phyloP scores from a whole-genome alignment of 306 rosid genomes.

The Hippophae tibetana region DNA sequence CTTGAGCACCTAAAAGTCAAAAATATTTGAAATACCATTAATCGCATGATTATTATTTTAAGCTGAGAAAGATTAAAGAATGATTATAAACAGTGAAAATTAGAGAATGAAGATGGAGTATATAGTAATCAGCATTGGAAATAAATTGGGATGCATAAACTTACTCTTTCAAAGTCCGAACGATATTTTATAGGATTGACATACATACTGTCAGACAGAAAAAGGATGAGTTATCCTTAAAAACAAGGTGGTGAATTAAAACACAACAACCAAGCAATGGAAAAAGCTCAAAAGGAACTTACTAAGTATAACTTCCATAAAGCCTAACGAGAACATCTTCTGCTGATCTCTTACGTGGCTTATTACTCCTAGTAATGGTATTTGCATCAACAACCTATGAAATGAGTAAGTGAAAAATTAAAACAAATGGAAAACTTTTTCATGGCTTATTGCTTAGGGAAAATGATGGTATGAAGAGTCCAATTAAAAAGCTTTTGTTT shows the following conservation, averaged over 20 bases:
- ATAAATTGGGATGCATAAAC: conserved; percentile 13
- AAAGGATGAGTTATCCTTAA: conserved; percentile 6
- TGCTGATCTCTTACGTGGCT: conserved; percentile 21
- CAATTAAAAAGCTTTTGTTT: background rate
- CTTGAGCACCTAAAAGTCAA: conserved; percentile 38
- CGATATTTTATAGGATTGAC: conserved; percentile 46
- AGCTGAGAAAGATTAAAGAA: conserved; percentile 5
- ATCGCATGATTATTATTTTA: no score
- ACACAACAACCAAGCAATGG: conserved; percentile 10
- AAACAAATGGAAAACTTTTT: background rate
- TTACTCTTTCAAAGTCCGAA: conserved; percentile 45
- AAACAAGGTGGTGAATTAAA: background rate
- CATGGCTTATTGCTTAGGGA: background rate
- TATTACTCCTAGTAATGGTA: conserved; percentile 15
- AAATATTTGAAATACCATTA: background rate
- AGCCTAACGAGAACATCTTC: conserved; percentile 52
- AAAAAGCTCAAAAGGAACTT: conserved; percentile 17
- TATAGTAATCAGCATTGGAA: background rate
- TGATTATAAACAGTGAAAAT: conserved; percentile 6
- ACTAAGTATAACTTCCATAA: conserved; percentile 58
- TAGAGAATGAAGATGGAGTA: background rate
- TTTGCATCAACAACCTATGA: conserved; percentile 53
- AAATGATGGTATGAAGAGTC: background rate
- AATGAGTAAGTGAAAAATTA: conserved; percentile 10
- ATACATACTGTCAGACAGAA: conserved; percentile 37